Evolutionary conservation across 1,284 basidiomycete genomes (phyloP).

Genomic region (Boletellus dicymbophilus): DNA sequence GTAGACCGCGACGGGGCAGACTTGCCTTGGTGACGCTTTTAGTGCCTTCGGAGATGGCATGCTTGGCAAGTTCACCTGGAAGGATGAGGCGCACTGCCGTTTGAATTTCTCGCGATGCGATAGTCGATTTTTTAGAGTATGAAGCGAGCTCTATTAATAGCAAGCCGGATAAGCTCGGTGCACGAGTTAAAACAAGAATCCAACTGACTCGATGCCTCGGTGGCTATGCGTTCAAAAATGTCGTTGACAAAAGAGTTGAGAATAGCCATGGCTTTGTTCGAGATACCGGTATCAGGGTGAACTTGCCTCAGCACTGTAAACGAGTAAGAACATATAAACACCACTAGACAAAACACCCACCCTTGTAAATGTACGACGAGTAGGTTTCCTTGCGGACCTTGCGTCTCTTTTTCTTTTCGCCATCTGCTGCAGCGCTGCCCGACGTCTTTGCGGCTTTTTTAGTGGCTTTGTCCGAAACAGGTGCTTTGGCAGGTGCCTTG

Average conservation of each 20-base stretch:
- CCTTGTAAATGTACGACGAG: constrained; percentile 94
- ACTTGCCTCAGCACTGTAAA: constrained; percentile 67
- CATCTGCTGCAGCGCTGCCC: constrained; percentile 50
- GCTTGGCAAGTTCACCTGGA: constrained; percentile 69
- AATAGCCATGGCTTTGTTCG: constrained; percentile 83
- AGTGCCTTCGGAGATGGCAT: constrained; percentile 78
- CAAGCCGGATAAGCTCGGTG: background rate
- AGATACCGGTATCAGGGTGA: constrained; percentile 81
- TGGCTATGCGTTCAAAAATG: constrained; percentile 77
- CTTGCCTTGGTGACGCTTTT: constrained; percentile 50
- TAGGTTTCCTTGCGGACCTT: constrained; percentile 91
- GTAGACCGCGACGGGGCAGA: constrained; percentile 14
- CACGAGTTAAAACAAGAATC: background rate
- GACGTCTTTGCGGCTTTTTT: constrained; percentile 82
- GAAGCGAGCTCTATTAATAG: constrained; percentile 72
- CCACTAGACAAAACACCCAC: constrained; percentile 38
- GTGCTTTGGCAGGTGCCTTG: constrained; percentile 81
- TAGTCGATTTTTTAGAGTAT: constrained; percentile 83
- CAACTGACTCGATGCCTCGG: constrained; percentile 65
- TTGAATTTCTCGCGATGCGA: constrained; percentile 82
- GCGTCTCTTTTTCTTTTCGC: constrained; percentile 89
- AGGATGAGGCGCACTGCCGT: constrained; percentile 79
- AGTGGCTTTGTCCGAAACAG: constrained; percentile 74
- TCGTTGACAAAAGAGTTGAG: constrained; percentile 77
- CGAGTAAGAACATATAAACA: constrained; percentile 39